Conservation (phyloP, 805 yeast species). For the Ogataea allantospora region DNA sequence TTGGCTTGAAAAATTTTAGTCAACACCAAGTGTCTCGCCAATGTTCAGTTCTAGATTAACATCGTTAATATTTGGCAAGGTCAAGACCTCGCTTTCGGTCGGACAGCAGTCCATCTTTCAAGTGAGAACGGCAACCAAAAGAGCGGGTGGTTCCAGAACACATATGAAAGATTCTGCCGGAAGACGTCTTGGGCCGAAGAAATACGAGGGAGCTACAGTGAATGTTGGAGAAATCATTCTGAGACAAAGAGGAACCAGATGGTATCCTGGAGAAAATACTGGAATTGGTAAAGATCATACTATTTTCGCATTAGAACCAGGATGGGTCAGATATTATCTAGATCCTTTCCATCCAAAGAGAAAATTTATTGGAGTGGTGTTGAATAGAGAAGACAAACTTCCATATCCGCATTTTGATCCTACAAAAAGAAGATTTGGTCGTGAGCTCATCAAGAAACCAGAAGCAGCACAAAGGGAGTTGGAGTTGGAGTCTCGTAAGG, state of each 20-base stretch:
- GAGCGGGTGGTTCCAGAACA: constrained; percentile 93
- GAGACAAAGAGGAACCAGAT: constrained; percentile 93
- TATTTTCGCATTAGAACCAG: constrained; percentile 86
- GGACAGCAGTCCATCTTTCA: constrained; percentile 27
- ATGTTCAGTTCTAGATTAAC: constrained; percentile 9
- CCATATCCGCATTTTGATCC: constrained; percentile 95
- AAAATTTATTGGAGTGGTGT: constrained; percentile 84
- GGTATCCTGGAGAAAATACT: constrained; percentile 91
- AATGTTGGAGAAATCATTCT: constrained; percentile 81
- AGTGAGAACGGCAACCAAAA: constrained; percentile 88
- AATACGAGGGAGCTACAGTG: constrained; percentile 73
- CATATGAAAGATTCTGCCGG: constrained; percentile 94
- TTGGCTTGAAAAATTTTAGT: constrained; percentile 12
- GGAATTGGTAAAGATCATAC: constrained; percentile 94
- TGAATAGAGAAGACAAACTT: constrained; percentile 56
- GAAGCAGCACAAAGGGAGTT: constrained; percentile 57
- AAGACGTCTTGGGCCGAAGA: constrained; percentile 89
- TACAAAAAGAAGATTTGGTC: constrained; percentile 80
- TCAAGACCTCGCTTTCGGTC: constrained; percentile 13
- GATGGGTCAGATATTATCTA: constrained; percentile 83
- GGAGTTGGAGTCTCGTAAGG: constrained; percentile 64
- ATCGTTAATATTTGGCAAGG: constrained; percentile 13
- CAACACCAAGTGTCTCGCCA: constrained; percentile 2
- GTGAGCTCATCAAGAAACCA: constrained; percentile 48
- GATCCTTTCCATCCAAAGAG: constrained; percentile 97